phyloP scores from a whole-genome alignment of 306 rosid species.

The Rosa lucieae region DNA sequence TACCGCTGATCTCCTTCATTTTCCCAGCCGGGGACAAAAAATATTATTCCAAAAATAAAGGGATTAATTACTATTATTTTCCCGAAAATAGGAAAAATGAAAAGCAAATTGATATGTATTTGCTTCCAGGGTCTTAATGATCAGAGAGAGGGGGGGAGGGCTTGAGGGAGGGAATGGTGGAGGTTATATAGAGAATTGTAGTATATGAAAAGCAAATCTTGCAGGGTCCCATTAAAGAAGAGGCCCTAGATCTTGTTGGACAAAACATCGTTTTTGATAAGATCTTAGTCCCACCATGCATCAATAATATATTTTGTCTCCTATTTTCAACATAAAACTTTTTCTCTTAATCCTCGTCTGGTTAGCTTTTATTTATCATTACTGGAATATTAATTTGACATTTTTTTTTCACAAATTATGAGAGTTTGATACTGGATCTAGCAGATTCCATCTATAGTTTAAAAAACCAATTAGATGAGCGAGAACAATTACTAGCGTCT shows the following conservation, averaged over 20 bases:
- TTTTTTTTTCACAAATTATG: not conserved
- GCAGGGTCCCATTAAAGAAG: slow-evolving; percentile 73
- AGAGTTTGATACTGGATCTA: not conserved
- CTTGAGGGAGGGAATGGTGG: slow-evolving; percentile 22
- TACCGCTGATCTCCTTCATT: slow-evolving; percentile 68
- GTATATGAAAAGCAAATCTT: slow-evolving; percentile 58
- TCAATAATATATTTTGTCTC: slow-evolving; percentile 39
- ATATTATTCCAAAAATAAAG: not conserved
- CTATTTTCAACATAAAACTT: not conserved
- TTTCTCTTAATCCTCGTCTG: not conserved
- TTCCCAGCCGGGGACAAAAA: not conserved
- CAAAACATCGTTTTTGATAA: slow-evolving; percentile 59
- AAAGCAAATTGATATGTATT: not conserved
- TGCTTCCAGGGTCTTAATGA: not conserved
- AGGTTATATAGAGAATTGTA: slow-evolving; percentile 48
- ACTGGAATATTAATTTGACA: not conserved
- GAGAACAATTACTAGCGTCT: not conserved
- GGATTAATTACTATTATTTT: not conserved
- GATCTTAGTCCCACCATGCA: slow-evolving; percentile 67
- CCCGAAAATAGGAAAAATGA: not conserved
- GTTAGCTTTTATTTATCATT: not conserved
- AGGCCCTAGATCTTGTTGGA: slow-evolving; percentile 63
- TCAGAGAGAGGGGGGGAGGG: slow-evolving; percentile 28
- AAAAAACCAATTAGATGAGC: not conserved
- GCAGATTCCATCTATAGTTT: not conserved